Evolutionary conservation across 192 early-diverging fungal species (phyloP).

Genomic region (Lunasporangiospora selenospora): DNA sequence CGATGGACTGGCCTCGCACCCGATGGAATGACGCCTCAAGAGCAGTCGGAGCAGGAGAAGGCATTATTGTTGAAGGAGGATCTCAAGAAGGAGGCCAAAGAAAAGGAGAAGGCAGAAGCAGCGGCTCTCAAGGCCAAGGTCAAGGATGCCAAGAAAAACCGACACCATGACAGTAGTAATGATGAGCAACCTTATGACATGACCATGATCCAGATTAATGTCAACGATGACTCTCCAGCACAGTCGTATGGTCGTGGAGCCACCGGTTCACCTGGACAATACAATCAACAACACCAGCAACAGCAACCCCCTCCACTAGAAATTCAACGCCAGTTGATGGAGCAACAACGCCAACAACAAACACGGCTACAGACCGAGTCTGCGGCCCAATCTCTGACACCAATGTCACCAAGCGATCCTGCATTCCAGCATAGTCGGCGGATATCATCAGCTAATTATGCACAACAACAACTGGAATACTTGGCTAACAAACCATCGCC

Average conservation of each 20-base stretch:
- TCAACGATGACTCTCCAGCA: conserved; percentile 13
- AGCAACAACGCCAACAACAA: conserved; percentile 3
- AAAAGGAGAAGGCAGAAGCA: conserved; percentile 2
- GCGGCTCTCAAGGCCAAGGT: conserved; percentile 21
- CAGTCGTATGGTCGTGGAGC: background rate
- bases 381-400: too few species aligned
- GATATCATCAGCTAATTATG: conserved; percentile 29
- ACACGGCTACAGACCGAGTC: background rate
- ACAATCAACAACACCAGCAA: background rate
- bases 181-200: conserved; percentile 34
- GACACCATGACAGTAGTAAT: background rate
- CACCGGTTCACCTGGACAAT: background rate
- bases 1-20: conserved; percentile 34
- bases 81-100: conserved; percentile 1
- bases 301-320: background rate
- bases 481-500: too few species aligned
- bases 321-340: conserved; percentile 28
- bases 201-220: conserved; percentile 41
- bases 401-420: conserved; percentile 12
- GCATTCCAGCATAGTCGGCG: conserved; percentile 23
- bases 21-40: conserved; percentile 29
- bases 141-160: conserved; percentile 8
- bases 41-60: conserved; percentile 40
- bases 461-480: too few species aligned
- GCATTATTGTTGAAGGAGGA: conserved; percentile 40